Evolutionary conservation across 2,329 filamentous ascomycete genomes (phyloP), one percentile per base, ranked within the genome.

Genomic region (Periconia digitata): DNA sequence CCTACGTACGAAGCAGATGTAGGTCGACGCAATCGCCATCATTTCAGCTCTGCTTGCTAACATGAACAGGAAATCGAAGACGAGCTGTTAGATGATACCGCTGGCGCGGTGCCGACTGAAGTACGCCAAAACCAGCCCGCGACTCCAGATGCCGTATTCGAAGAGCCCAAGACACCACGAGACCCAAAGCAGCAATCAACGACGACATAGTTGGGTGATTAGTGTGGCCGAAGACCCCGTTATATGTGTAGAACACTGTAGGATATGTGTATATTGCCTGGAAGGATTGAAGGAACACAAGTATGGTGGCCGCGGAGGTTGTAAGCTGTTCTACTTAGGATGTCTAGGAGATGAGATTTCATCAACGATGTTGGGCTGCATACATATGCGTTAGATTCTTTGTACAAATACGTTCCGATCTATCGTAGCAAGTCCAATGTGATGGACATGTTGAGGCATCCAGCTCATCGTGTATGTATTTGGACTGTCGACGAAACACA

Each of bases 1-100:
- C 42, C 58, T 24, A 51, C 59, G 32, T 67, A 67, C 17, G 44
- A 46, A 22, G 27, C 40, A 23, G 42, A 48, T 35, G 64, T 66
- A 51, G 16, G 50, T 34, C 13, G 32, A n/a, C n/a, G n/a, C n/a
- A 8, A 35, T 4, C 13, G 3, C n/a, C 23, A 23, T 3, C 20
- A 20, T 27, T 35, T 13, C 7, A 8, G 8, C 17, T 10, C 8
- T 21, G n/a, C 16, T 32, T 12, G 29, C 42, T 36, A 44, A 34
- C 8, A 22, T 3, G 21, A 13, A 17, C 17, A 51, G 48, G 49
- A 48, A 36, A 34, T 48, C 12, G 24, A 45, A 20, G 38, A 48
- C 35, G 45, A 45, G 13, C 21, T 29, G 21, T 21, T 47, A 18
- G 44, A 47, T 10, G 49, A 51, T 18, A 29, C 44, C 32, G 32